Conservation (phyloP, 768 basidiomycete genomes). For the Macrolepiota fuliginosa region DNA sequence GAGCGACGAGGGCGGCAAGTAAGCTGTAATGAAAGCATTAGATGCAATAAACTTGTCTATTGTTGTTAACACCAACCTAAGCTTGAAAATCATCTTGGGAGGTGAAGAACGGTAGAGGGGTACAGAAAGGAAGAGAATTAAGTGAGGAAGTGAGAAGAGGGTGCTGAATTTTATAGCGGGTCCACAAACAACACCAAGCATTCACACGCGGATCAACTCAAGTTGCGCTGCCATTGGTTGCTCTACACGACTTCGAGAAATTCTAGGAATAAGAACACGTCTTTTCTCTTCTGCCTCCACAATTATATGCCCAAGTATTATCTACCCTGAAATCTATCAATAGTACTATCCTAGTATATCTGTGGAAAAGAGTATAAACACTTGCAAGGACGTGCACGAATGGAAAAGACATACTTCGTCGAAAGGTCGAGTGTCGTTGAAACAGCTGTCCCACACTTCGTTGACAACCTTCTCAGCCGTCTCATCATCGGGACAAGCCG, state of each 20-base stretch:
- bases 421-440: constrained; percentile 92
- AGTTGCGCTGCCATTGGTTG: background rate
- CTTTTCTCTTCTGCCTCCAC: background rate
- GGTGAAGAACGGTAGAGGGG: constrained; percentile 17
- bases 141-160: constrained; percentile 7
- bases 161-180: constrained; percentile 17
- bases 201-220: constrained; percentile 15
- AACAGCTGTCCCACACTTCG: constrained; percentile 97
- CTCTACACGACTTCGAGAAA: background rate
- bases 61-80: constrained; percentile 34
- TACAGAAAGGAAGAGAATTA: constrained; percentile 18
- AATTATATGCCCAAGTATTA: background rate
- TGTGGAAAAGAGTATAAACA: background rate
- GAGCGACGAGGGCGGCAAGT: constrained; percentile 41
- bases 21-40: constrained; percentile 25
- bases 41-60: background rate
- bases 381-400: background rate
- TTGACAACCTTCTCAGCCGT: constrained; percentile 90
- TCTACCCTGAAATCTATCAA: background rate
- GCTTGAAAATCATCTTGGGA: constrained; percentile 47
- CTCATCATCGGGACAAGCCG: constrained; percentile 70
- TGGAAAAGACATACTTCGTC: constrained; percentile 69
- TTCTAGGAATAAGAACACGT: background rate
- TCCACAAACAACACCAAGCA: constrained; percentile 13
- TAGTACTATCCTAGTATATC: background rate